phyloP scores from a whole-genome alignment of 345 rosid species.

The Excoecaria agallocha region DNA sequence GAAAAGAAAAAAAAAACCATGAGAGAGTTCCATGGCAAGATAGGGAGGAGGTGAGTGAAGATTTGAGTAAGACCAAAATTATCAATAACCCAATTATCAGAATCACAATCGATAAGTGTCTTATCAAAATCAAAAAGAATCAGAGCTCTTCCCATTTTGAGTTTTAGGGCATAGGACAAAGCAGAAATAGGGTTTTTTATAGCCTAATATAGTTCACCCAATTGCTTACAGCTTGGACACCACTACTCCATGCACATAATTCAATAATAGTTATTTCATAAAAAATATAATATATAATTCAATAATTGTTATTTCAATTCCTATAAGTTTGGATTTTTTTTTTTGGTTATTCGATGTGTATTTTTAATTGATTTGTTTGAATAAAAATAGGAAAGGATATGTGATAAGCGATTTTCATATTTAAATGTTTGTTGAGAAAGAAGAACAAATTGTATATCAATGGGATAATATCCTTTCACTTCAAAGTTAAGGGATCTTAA shows the following conservation, averaged over 20 bases:
- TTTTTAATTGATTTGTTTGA: too few species aligned
- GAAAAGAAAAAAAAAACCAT: constrained; percentile 11
- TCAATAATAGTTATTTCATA: too few species aligned
- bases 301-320: too few species aligned
- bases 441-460: too few species aligned
- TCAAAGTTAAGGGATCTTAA: too few species aligned
- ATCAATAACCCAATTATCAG: constrained; percentile 30
- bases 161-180: not conserved
- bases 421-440: too few species aligned
- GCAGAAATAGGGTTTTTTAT: not conserved
- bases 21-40: constrained; percentile 26
- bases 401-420: too few species aligned
- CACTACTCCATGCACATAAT: constrained; percentile 2
- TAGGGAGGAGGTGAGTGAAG: constrained; percentile 25
- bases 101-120: constrained; percentile 31
- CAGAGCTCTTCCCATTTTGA: constrained; percentile 18
- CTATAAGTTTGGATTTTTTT: too few species aligned
- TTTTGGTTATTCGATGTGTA: too few species aligned
- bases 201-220: not conserved
- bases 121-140: constrained; percentile 35
- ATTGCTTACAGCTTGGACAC: constrained; percentile 10
- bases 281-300: too few species aligned
- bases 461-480: too few species aligned
- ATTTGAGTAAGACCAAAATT: constrained; percentile 15
- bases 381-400: too few species aligned